Base-by-base conservation (phyloP, 495 filamentous ascomycete species). In the Trichoderma reesei region DNA sequence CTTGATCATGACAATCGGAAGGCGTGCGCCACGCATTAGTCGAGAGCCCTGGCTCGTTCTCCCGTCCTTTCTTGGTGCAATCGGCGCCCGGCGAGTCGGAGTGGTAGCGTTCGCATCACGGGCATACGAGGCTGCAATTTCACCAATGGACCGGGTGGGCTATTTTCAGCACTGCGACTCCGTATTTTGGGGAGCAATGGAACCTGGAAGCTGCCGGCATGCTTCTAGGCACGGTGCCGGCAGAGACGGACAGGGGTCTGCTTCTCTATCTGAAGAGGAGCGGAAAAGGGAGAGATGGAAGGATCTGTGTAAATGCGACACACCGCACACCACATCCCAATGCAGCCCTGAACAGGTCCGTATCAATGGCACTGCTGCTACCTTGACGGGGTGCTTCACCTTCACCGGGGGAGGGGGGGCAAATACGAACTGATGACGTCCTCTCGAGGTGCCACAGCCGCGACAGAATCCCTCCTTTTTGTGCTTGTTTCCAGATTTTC, bases 101-200 rank as follows among this genome's bases (percentile, higher is more conserved):
- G 18, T 9, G 16, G 8, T 18, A 48, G 16, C n/a, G 18, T 48
- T 6, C 41, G 1, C 10, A 36, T 34, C 7, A 34, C 11, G 51
- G 20, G 20, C 51, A 56, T 56, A 56, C 51, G 51, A 56, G 51
- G 51, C 51, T 56, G 51, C 18, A 56, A 56, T 56, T 56, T 56
- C 9, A 34, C 3, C 26, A 13, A 56, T 3, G 51, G 18, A 18
- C 44, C 44, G 44, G 44, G 44, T 16, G n/a, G 44, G 44, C 44
- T 34, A 56, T 33, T 33, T 34, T 56, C 51, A 31, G 51, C 51
- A 56, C 46, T 14, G 14, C 10, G 42, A 18, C 42, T 46, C 42
- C 31, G 26, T 13, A 34, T 14, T 36, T 31, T 31, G 20, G 20
- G 18, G 46, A 13, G 16, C 13, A 34, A 34, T 14, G 20, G 20